Evolutionary conservation across 2,329 filamentous ascomycete species (phyloP).

Genomic region (Colletotrichum sp.): DNA sequence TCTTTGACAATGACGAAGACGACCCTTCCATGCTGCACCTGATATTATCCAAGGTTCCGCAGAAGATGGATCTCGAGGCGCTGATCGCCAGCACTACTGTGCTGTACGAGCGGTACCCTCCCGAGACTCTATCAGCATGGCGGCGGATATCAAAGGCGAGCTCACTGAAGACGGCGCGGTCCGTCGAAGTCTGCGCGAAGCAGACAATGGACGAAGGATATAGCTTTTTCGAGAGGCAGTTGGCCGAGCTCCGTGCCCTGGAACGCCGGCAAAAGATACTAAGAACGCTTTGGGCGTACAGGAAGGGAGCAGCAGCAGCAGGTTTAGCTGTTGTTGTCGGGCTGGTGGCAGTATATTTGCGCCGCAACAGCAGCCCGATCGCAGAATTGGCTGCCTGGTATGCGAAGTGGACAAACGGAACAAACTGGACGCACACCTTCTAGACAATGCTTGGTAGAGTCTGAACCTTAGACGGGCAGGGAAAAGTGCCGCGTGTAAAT

Average conservation of each 20-base stretch:
- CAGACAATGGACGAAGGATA: conserved; percentile 72
- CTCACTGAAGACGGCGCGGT: conserved; percentile 82
- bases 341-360: conserved; percentile 70
- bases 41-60: conserved; percentile 84
- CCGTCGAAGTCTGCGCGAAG: conserved; percentile 49
- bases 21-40: conserved; percentile 94
- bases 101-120: conserved; percentile 73
- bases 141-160: conserved; percentile 73
- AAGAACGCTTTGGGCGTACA: conserved; percentile 65
- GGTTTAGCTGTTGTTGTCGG: conserved; percentile 72
- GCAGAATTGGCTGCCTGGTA: conserved; percentile 20
- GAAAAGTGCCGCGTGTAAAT: neutral
- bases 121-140: conserved; percentile 76
- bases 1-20: conserved; percentile 80
- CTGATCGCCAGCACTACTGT: conserved; percentile 71
- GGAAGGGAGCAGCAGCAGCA: conserved; percentile 65
- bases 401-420: conserved; percentile 21
- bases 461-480: too few relatives aligned
- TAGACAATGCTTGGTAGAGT: neutral
- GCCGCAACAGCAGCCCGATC: conserved; percentile 45
- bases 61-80: conserved; percentile 78
- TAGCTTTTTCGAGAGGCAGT: conserved; percentile 72
- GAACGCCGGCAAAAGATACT: conserved; percentile 61
- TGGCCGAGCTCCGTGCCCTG: conserved; percentile 70
- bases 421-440: conserved; percentile 13